phyloP scores from a whole-genome alignment of 2,329 filamentous ascomycete genomes.

The Penicillium sp. region DNA sequence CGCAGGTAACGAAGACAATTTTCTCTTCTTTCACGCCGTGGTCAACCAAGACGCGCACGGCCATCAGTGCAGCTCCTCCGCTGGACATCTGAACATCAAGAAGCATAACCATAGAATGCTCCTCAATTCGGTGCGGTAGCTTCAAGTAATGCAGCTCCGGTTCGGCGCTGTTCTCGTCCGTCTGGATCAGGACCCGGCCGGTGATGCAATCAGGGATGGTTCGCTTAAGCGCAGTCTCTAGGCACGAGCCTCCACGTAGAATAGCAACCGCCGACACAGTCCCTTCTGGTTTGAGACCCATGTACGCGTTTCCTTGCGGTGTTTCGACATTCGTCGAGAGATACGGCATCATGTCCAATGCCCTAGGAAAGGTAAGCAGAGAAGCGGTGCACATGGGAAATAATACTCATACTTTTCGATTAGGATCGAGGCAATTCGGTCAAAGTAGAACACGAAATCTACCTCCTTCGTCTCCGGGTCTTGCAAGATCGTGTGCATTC shows the following conservation, averaged over 20 bases:
- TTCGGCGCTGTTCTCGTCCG: constrained; percentile 75
- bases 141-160: constrained; percentile 89
- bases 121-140: constrained; percentile 65
- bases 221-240: constrained; percentile 81
- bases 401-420: constrained; percentile 58
- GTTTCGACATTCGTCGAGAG: constrained; percentile 61
- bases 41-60: constrained; percentile 89
- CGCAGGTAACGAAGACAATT: constrained; percentile 91
- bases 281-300: constrained; percentile 65
- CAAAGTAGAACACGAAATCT: constrained; percentile 97
- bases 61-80: constrained; percentile 83
- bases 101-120: constrained; percentile 75
- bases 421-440: constrained; percentile 76
- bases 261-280: constrained; percentile 81
- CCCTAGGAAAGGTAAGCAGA: constrained; percentile 45
- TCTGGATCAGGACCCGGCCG: constrained; percentile 85
- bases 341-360: constrained; percentile 72
- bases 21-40: constrained; percentile 78
- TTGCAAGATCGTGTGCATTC: constrained; percentile 87
- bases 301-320: constrained; percentile 63
- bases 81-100: constrained; percentile 93
- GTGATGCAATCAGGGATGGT: constrained; percentile 90
- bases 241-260: constrained; percentile 78
- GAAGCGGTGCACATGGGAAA: neutral
- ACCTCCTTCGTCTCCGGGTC: constrained; percentile 72